phyloP scores from a whole-genome alignment of 2,329 filamentous ascomycete genomes.

The Botrytis cinerea region DNA sequence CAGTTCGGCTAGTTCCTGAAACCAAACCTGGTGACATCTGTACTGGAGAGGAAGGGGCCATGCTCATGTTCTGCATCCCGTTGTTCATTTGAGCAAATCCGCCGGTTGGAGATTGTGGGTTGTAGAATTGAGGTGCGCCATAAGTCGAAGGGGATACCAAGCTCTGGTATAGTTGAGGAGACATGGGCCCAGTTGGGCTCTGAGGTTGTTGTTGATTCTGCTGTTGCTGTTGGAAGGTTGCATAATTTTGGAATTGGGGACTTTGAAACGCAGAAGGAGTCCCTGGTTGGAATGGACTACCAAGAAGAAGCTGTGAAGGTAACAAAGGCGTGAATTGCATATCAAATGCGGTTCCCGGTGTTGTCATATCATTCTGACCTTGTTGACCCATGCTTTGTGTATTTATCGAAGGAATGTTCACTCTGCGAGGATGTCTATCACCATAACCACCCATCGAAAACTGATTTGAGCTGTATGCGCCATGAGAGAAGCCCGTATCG shows the following conservation, averaged over 20 bases:
- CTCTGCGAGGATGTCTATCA: conserved; percentile 80
- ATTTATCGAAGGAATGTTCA: conserved; percentile 90
- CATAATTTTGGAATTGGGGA: conserved; percentile 86
- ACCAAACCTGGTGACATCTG: conserved; percentile 77
- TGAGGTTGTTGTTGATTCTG: conserved; percentile 54
- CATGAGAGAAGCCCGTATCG: conserved; percentile 89
- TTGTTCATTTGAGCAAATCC: conserved; percentile 56
- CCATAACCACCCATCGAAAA: conserved; percentile 72
- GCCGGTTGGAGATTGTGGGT: conserved; percentile 82
- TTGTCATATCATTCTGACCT: conserved; percentile 71
- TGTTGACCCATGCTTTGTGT: conserved; percentile 66
- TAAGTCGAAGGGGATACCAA: conserved; percentile 85
- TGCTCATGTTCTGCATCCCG: conserved; percentile 51
- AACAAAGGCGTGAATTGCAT: conserved; percentile 98
- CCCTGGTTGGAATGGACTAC: conserved; percentile 94
- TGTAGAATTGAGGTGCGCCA: conserved; percentile 78
- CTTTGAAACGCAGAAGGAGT: conserved; percentile 88
- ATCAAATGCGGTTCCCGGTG: conserved; percentile 85
- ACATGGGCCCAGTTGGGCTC: conserved; percentile 78
- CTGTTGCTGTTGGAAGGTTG: conserved; percentile 67
- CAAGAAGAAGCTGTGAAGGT: conserved; percentile 89
- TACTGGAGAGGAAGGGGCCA: conserved; percentile 69
- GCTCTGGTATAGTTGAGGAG: conserved; percentile 79
- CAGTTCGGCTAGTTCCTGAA: conserved; percentile 90
- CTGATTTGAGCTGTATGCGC: conserved; percentile 84